phyloP scores from a whole-genome alignment of 2,329 filamentous ascomycete species.

The Simplicillium aogashimaense region DNA sequence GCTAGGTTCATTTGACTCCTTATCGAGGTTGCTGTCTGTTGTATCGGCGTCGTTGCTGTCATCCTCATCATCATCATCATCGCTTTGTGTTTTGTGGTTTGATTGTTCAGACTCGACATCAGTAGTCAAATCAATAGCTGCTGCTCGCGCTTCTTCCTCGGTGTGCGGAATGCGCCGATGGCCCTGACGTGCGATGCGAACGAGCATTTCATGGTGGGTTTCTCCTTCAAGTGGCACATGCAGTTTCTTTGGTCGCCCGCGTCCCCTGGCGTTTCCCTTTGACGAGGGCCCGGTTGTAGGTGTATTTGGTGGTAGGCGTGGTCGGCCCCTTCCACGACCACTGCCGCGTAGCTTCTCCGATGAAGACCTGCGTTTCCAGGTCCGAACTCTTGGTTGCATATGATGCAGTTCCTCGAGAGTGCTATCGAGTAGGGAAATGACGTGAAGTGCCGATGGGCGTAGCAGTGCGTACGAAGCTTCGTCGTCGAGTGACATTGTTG shows the following conservation, averaged over 20 bases:
- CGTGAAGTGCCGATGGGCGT: no score
- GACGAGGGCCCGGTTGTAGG: background rate
- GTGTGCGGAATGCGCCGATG: constrained; percentile 17
- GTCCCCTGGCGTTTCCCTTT: constrained; percentile 7
- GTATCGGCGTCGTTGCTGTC: no score
- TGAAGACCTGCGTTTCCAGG: no score
- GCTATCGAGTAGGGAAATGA: no score
- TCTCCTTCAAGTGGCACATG: constrained; percentile 31
- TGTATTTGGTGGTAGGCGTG: constrained; percentile 7
- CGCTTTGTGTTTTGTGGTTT: constrained; percentile 14
- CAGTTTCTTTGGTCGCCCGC: constrained; percentile 30
- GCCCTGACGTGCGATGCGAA: constrained; percentile 36
- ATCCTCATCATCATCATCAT: constrained; percentile 9
- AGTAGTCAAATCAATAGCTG: constrained; percentile 15
- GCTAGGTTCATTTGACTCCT: no score
- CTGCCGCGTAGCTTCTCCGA: no score
- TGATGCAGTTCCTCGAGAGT: no score
- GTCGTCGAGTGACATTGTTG: no score
- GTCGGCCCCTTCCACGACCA: constrained; percentile 2
- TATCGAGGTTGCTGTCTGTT: no score
- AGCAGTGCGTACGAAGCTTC: no score
- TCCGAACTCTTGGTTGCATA: no score
- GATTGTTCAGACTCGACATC: no score
- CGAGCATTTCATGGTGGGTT: constrained; percentile 32
- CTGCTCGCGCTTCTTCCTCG: constrained; percentile 15